phyloP scores from a whole-genome alignment of 805 yeast genomes.

The Wickerhamiella alocasiicola region DNA sequence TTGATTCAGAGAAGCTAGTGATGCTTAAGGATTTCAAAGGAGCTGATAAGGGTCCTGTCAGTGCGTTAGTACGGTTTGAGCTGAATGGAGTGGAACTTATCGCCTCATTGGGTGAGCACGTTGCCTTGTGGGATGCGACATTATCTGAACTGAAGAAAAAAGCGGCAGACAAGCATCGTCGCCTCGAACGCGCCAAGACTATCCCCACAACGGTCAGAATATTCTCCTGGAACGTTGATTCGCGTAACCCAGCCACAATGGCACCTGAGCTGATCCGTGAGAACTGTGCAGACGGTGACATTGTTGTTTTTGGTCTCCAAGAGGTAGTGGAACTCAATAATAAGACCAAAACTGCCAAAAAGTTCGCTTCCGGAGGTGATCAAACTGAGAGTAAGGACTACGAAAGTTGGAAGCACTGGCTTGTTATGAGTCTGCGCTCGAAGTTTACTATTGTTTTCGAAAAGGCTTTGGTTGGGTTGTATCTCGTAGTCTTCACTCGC shows the following conservation, averaged over 20 bases:
- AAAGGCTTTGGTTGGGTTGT: slow-evolving; percentile 78
- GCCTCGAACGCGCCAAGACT: background rate
- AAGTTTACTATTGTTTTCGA: slow-evolving; percentile 49
- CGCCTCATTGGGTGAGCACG: background rate
- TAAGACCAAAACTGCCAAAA: slow-evolving; percentile 62
- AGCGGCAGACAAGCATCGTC: background rate
- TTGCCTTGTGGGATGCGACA: slow-evolving; percentile 6
- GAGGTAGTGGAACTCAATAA: slow-evolving; percentile 82
- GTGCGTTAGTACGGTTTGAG: background rate
- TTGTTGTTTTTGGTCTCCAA: slow-evolving; percentile 75
- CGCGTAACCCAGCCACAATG: slow-evolving; percentile 26
- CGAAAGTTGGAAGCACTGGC: slow-evolving; percentile 26
- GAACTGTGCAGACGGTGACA: slow-evolving; percentile 31
- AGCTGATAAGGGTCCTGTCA: background rate
- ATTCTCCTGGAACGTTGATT: slow-evolving; percentile 34
- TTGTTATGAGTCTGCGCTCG: slow-evolving; percentile 21
- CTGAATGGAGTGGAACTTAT: background rate
- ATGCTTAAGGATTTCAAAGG: slow-evolving; percentile 7
- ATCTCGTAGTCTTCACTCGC: slow-evolving; percentile 54
- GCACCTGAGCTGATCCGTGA: slow-evolving; percentile 18
- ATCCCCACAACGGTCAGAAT: slow-evolving; percentile 23
- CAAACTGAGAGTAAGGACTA: slow-evolving; percentile 24
- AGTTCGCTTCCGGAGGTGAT: slow-evolving; percentile 28
- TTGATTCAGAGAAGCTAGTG: background rate
- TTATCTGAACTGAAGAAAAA: background rate